phyloP scores from a whole-genome alignment of 495 filamentous ascomycete species.

The Glonium stellatum region DNA sequence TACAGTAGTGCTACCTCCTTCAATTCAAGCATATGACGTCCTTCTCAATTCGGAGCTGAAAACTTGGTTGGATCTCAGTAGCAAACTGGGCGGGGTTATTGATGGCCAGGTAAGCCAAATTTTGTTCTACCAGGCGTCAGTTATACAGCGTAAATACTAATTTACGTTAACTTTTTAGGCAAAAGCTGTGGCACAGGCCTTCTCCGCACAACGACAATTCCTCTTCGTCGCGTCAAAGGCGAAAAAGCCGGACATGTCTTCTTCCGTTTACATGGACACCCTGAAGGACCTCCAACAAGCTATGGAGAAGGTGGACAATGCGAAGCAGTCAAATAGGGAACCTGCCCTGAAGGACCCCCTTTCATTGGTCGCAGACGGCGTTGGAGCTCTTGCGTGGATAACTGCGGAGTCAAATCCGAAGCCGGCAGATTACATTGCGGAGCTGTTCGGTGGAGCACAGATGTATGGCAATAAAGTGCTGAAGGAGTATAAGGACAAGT shows the following conservation, averaged over 20 bases:
- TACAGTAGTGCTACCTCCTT: constrained; percentile 59
- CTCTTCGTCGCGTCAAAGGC: constrained; percentile 82
- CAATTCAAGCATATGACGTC: constrained; percentile 77
- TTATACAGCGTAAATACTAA: constrained; percentile 4
- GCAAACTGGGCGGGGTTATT: constrained; percentile 67
- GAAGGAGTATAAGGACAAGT: constrained; percentile 88
- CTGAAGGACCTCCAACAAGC: constrained; percentile 76
- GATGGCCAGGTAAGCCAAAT: constrained; percentile 61
- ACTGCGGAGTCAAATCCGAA: constrained; percentile 64
- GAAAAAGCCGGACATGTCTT: constrained; percentile 75
- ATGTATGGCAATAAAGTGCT: constrained; percentile 89
- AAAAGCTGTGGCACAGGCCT: constrained; percentile 55
- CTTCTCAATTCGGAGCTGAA: constrained; percentile 69
- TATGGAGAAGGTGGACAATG: constrained; percentile 64
- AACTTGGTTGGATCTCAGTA: constrained; percentile 70
- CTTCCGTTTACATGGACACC: constrained; percentile 60
- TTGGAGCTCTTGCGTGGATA: constrained; percentile 80
- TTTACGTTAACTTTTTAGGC: constrained; percentile 39
- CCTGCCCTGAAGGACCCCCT: constrained; percentile 69
- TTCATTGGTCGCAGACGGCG: constrained; percentile 80
- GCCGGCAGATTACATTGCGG: constrained; percentile 73
- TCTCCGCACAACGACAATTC: constrained; percentile 78
- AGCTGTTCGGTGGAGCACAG: constrained; percentile 69
- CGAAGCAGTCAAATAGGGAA: constrained; percentile 70
- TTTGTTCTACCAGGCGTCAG: not conserved